These are phyloP conservation scores for Eutypa lata DNA, from an alignment of 2,329 filamentous ascomycete species.

Conservation along the genomic window DNA sequence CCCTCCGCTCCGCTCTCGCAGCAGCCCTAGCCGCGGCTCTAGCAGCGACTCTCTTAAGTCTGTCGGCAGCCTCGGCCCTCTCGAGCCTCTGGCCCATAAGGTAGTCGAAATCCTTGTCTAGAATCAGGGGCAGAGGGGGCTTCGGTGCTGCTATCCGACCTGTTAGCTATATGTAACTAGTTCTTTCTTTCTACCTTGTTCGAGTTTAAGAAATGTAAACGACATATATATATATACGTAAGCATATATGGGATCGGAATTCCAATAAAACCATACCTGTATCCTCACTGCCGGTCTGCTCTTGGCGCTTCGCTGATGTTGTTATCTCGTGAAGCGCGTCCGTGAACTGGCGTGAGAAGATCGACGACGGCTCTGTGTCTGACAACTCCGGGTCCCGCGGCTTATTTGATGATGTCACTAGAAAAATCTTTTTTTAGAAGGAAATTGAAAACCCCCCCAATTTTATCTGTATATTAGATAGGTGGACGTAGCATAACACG, in stretches of 20 bases:
- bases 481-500: no score
- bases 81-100: conserved; percentile 22
- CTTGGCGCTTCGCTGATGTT: no score
- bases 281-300: no score
- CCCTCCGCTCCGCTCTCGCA: not conserved
- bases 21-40: not conserved
- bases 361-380: not conserved
- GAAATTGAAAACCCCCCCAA: no score
- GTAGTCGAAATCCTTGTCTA: conserved; percentile 23
- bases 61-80: conserved; percentile 8
- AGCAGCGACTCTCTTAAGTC: not conserved
- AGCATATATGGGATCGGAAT: no score
- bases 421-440: not conserved
- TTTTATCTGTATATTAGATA: no score
- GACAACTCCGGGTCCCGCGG: not conserved
- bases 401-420: conserved; percentile 1
- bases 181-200: no score
- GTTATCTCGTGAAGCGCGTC: not conserved
- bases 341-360: not conserved
- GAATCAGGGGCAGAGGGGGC: conserved; percentile 13
- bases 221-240: no score
- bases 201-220: no score
- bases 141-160: conserved; percentile 6
- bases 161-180: no score
- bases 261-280: no score